phyloP scores from a whole-genome alignment of 2,329 filamentous ascomycete species.

The Hymenoscyphus infarciens region DNA sequence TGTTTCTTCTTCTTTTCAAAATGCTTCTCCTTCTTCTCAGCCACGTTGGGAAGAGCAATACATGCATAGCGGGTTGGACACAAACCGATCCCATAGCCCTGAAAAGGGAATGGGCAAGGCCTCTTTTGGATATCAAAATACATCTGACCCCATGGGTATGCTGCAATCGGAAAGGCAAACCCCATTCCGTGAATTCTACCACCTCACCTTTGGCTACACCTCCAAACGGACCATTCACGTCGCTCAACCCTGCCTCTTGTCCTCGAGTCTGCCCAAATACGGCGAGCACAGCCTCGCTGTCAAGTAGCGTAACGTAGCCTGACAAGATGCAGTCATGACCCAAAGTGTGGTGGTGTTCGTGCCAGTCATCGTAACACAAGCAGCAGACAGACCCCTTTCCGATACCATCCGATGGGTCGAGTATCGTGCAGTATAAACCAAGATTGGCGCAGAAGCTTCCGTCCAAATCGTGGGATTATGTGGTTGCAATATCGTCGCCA shows the following conservation, averaged over 20 bases:
- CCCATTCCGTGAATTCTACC: background rate
- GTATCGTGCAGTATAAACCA: background rate
- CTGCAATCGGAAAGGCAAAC: background rate
- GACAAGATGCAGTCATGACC: background rate
- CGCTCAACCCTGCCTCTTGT: background rate
- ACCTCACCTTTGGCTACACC: conserved; percentile 2
- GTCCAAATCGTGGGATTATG: background rate
- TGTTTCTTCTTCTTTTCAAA: background rate
- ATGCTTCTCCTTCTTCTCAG: background rate
- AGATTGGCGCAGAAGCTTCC: background rate
- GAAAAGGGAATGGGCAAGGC: background rate
- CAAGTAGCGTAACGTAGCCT: conserved; percentile 9
- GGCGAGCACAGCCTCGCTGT: background rate
- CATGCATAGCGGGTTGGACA: background rate
- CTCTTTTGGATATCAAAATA: background rate
- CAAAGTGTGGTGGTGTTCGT: conserved; percentile 8
- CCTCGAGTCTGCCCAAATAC: background rate
- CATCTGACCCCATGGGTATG: background rate
- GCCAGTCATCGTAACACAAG: background rate
- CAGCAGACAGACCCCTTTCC: background rate
- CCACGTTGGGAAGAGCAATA: background rate
- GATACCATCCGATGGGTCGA: background rate
- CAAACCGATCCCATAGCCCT: background rate
- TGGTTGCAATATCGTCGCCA: background rate
- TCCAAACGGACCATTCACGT: background rate